These are phyloP conservation scores for Aureobasidium sp. DNA, from an alignment of 2,329 filamentous ascomycete species.

Conservation along the genomic window DNA sequence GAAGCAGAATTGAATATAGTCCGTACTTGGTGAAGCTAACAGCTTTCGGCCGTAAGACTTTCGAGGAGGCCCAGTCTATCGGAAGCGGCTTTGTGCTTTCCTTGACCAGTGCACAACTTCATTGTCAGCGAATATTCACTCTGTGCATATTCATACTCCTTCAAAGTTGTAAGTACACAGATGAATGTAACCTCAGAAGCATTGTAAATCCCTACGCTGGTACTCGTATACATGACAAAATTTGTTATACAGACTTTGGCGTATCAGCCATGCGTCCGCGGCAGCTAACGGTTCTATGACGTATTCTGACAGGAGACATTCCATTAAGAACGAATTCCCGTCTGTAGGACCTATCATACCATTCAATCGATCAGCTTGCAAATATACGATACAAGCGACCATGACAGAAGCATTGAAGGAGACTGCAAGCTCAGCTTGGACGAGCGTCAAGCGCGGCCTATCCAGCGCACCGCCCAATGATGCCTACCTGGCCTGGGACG, in stretches of 20 bases:
- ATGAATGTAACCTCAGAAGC: background rate
- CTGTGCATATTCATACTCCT: background rate
- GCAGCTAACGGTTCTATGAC: constrained; percentile 1
- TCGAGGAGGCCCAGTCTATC: background rate
- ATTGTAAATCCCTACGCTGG: background rate
- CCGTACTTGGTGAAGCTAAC: background rate
- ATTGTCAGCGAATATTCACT: background rate
- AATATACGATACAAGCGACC: background rate
- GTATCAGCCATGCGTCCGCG: background rate
- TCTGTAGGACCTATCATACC: background rate
- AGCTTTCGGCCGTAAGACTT: constrained; percentile 4
- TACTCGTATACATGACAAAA: background rate
- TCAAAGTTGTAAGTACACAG: too few relatives aligned
- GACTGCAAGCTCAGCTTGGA: constrained; percentile 7
- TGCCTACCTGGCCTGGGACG: constrained; percentile 20
- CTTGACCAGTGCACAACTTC: background rate
- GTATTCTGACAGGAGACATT: background rate
- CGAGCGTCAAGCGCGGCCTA: constrained; percentile 18
- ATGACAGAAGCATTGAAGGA: constrained; percentile 14
- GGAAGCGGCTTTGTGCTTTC: background rate
- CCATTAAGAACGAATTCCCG: background rate
- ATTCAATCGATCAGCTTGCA: background rate
- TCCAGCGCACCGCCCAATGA: constrained; percentile 23
- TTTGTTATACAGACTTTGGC: background rate
- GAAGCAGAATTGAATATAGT: background rate